Evolutionary conservation across 2,329 filamentous ascomycete species (phyloP).

Genomic region (Trichophyton benhamiae): DNA sequence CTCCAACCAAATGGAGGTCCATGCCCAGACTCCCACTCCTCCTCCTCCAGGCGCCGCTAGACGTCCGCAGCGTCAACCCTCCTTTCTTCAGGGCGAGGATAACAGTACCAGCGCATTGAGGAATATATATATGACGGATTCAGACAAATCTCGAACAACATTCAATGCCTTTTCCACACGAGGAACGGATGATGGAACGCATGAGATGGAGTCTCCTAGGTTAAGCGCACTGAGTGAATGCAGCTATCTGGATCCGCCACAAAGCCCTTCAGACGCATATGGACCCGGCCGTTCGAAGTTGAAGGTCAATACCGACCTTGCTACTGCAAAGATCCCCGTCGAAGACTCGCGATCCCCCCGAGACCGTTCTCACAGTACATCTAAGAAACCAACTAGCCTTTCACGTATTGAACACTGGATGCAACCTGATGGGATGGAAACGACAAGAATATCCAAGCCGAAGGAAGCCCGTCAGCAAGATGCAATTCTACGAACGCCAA

Average conservation of each 20-base stretch:
- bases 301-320: background rate
- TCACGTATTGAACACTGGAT: constrained; percentile 25
- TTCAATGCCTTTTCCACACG: constrained; percentile 24
- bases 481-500: constrained; percentile 7
- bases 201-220: constrained; percentile 29
- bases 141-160: constrained; percentile 19
- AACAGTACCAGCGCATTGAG: constrained; percentile 29
- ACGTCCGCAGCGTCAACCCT: constrained; percentile 22
- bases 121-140: constrained; percentile 26
- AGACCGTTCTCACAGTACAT: background rate
- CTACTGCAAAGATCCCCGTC: background rate
- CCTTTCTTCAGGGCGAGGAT: constrained; percentile 28
- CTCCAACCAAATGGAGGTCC: constrained; percentile 9
- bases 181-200: constrained; percentile 25
- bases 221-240: constrained; percentile 35
- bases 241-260: constrained; percentile 29
- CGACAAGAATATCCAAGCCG: constrained; percentile 13
- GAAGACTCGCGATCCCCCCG: background rate
- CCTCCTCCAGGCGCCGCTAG: constrained; percentile 16
- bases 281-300: background rate
- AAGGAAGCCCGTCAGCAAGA: background rate
- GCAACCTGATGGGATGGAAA: constrained; percentile 15
- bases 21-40: constrained; percentile 13
- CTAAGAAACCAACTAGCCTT: background rate
- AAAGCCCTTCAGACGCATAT: constrained; percentile 12